Percentiles rank a stretch among this genome's conserved stretches.
Evolutionary conservation across 805 yeast genomes (phyloP).

Genomic region (Saccharomycopsis amapae): DNA sequence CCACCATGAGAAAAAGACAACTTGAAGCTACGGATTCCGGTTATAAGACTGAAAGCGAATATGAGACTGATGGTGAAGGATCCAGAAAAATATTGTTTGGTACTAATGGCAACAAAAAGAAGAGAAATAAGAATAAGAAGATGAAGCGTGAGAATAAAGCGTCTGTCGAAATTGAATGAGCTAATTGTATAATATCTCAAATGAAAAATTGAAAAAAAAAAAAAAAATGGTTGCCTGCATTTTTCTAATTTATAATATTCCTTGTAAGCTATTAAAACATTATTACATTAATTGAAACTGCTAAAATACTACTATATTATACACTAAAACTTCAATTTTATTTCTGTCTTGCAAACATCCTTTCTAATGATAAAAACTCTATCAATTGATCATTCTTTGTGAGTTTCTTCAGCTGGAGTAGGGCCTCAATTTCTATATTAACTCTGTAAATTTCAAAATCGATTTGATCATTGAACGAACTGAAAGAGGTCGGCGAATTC

Average conservation of each 20-base stretch:
- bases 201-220: too few species aligned
- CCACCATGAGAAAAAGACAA: conserved; percentile 56
- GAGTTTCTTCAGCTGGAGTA: conserved; percentile 7
- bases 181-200: too few species aligned
- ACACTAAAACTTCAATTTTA: not conserved
- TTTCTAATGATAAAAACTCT: conserved; percentile 16
- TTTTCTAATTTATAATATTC: too few species aligned
- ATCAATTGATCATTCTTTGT: conserved; percentile 12
- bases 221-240: too few species aligned
- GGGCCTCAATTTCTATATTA: conserved; percentile 6
- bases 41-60: conserved; percentile 60
- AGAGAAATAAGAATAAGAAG: conserved; percentile 35
- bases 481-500: not conserved
- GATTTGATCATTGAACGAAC: conserved; percentile 7
- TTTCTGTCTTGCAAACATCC: conserved; percentile 15
- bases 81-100: conserved; percentile 51
- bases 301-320: too few species aligned
- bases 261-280: too few species aligned
- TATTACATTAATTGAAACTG: too few species aligned
- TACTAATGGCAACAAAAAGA: conserved; percentile 29
- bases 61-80: conserved; percentile 69
- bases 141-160: conserved; percentile 27
- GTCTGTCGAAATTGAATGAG: conserved; percentile 13
- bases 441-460: conserved; percentile 18
- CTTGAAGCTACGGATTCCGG: conserved; percentile 42